A percentile compares a stretch with the other conserved stretches of the same genome.
Evolutionary conservation across 495 filamentous ascomycete genomes (phyloP).

Genomic region (Podospora didyma): DNA sequence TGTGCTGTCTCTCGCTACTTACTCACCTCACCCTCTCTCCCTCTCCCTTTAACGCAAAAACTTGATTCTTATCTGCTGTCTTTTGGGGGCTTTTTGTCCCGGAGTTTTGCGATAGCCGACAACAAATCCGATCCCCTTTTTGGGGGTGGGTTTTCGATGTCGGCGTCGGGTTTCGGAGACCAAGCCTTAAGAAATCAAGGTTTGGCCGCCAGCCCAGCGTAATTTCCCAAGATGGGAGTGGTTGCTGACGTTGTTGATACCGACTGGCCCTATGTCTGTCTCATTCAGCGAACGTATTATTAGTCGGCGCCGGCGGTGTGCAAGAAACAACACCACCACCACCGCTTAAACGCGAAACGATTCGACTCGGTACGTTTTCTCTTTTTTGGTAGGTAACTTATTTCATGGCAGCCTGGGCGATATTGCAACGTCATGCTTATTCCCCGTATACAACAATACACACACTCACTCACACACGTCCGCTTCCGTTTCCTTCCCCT

Average conservation of each 20-base stretch:
- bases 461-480: not conserved
- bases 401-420: not conserved
- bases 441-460: not conserved
- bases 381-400: not conserved
- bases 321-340: not conserved
- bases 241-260: not conserved
- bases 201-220: too few relatives aligned
- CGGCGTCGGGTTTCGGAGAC: too few relatives aligned
- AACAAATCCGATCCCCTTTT: too few relatives aligned
- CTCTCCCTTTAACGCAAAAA: too few relatives aligned
- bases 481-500: not conserved
- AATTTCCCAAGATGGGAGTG: not conserved
- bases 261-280: not conserved
- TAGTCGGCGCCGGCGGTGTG: not conserved
- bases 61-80: too few relatives aligned
- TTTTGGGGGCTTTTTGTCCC: too few relatives aligned
- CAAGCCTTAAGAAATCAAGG: too few relatives aligned
- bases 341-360: too few relatives aligned
- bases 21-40: too few relatives aligned
- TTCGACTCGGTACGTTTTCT: not conserved
- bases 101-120: too few relatives aligned
- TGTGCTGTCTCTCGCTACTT: too few relatives aligned
- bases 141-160: too few relatives aligned
- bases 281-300: not conserved
- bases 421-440: not conserved